Conservation (phyloP, 495 filamentous ascomycete species). For the Xylaria longipes region DNA sequence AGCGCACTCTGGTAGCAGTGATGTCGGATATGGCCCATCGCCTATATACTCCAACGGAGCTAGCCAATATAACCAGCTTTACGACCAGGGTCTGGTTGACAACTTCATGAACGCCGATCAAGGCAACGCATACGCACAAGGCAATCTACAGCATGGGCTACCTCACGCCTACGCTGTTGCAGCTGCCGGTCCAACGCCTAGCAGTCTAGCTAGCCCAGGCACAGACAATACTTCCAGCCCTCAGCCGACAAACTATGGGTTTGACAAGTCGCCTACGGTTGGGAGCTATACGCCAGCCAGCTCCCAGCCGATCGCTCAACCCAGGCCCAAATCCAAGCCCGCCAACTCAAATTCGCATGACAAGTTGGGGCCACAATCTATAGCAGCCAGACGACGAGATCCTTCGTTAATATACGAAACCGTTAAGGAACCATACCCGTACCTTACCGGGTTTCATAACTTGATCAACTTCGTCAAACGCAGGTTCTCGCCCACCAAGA, state of each 20-base stretch:
- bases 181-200: slow-evolving; percentile 50
- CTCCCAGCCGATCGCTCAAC: slow-evolving; percentile 37
- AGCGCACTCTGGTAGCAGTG: slow-evolving; percentile 41
- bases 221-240: slow-evolving; percentile 58
- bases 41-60: slow-evolving; percentile 52
- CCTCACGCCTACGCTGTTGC: slow-evolving; percentile 58
- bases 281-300: slow-evolving; percentile 43
- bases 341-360: slow-evolving; percentile 50
- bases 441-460: slow-evolving; percentile 87
- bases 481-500: slow-evolving; percentile 73
- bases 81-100: slow-evolving; percentile 47
- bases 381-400: slow-evolving; percentile 66
- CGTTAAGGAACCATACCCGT: slow-evolving; percentile 88
- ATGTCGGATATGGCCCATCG: slow-evolving; percentile 50
- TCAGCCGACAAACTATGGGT: slow-evolving; percentile 50
- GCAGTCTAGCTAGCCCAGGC: slow-evolving; percentile 55
- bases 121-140: slow-evolving; percentile 49
- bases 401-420: slow-evolving; percentile 85
- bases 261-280: slow-evolving; percentile 54
- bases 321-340: slow-evolving; percentile 47
- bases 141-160: slow-evolving; percentile 58
- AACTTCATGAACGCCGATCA: slow-evolving; percentile 51
- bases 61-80: slow-evolving; percentile 49
- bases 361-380: slow-evolving; percentile 48
- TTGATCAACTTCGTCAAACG: slow-evolving; percentile 81